Conservation (phyloP, 1,139 yeast species). For the Wickerhamiella infanticola region DNA sequence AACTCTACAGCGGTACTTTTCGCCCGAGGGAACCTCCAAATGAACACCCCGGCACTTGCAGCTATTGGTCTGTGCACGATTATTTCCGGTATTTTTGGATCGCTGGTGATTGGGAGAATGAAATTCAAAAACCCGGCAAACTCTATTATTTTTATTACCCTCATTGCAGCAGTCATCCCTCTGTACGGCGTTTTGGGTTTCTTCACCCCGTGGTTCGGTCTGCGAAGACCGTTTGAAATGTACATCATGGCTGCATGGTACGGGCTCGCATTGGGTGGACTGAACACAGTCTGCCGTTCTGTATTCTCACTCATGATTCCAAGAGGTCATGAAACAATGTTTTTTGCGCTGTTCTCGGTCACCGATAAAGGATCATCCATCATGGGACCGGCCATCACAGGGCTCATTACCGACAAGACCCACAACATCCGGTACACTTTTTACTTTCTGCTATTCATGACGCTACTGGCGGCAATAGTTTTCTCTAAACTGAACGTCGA, state of each 20-base stretch:
- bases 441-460: conserved; percentile 37
- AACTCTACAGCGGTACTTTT: conserved; percentile 59
- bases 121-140: conserved; percentile 27
- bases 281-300: conserved; percentile 49
- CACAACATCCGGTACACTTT: conserved; percentile 57
- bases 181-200: conserved; percentile 51
- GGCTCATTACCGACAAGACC: conserved; percentile 47
- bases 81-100: conserved; percentile 47
- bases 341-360: conserved; percentile 52
- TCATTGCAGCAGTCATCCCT: conserved; percentile 48
- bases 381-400: conserved; percentile 51
- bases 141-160: conserved; percentile 36
- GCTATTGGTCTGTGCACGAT: conserved; percentile 46
- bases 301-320: conserved; percentile 51
- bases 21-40: conserved; percentile 47
- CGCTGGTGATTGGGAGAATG: conserved; percentile 35
- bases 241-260: conserved; percentile 51
- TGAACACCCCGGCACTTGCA: conserved; percentile 49
- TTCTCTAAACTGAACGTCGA: conserved; percentile 36
- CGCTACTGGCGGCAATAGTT: conserved; percentile 38
- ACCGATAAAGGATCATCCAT: conserved; percentile 65
- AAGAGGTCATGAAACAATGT: conserved; percentile 50
- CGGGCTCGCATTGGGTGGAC: conserved; percentile 53
- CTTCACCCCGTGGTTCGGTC: conserved; percentile 33
- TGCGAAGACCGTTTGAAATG: conserved; percentile 48